Percentiles rank a stretch among this genome's conserved stretches.
Conservation (phyloP, 2,329 filamentous ascomycete genomes). For the Fusarium sp. region DNA sequence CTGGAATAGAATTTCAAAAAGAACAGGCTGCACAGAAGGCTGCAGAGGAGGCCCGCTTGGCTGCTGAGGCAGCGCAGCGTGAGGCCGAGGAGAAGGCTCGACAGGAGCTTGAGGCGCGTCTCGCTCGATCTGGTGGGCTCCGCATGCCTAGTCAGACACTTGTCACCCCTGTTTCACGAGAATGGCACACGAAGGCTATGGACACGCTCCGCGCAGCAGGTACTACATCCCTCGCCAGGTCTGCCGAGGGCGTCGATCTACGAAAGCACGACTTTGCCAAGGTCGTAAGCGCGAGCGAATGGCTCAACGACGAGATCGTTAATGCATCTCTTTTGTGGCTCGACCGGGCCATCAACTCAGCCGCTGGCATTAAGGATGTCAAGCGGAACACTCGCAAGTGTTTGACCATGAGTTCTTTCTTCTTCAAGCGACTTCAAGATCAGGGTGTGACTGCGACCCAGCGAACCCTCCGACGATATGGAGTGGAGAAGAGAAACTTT, state of each 20-base stretch:
- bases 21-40: constrained; percentile 45
- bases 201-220: constrained; percentile 55
- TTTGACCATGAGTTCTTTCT: constrained; percentile 76
- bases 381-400: constrained; percentile 69
- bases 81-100: constrained; percentile 46
- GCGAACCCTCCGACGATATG: constrained; percentile 70
- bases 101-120: constrained; percentile 48
- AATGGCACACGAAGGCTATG: constrained; percentile 49
- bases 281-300: constrained; percentile 69
- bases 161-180: constrained; percentile 48
- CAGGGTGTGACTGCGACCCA: constrained; percentile 64
- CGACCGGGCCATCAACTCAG: constrained; percentile 70
- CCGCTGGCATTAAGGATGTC: constrained; percentile 66
- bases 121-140: constrained; percentile 53
- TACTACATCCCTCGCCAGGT: constrained; percentile 59
- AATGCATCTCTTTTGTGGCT: constrained; percentile 76
- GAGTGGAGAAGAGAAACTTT: constrained; percentile 73
- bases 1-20: constrained; percentile 46
- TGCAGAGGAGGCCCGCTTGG: constrained; percentile 49
- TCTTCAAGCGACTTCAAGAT: constrained; percentile 70
- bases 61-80: constrained; percentile 46
- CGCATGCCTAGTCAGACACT: constrained; percentile 50
- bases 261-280: constrained; percentile 73
- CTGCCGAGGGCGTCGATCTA: constrained; percentile 67
- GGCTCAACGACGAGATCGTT: constrained; percentile 85